Evolutionary conservation across 495 filamentous ascomycete genomes (phyloP), one percentile per base, ranked within the genome.

Genomic region (Elaphomyces granulatus): DNA sequence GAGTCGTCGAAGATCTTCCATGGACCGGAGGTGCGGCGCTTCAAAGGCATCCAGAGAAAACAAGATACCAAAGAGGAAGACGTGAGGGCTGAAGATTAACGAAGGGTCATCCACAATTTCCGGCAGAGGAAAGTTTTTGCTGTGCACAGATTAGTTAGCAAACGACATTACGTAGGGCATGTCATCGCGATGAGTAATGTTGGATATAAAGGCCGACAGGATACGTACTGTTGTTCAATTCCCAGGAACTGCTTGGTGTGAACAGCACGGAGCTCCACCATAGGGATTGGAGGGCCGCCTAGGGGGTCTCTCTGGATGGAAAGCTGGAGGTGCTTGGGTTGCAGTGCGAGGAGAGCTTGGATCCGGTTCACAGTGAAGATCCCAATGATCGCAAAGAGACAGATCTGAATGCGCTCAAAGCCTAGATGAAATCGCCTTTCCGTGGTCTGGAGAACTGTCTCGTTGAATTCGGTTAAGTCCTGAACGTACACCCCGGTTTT

Each of bases 341-440:
- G 42, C 20, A 56, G 45, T 26, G 33, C 43, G 21, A 42, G 41
- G 16, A 55, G 37, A 2, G 50, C 44, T 42, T 34, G 4, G 3
- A 52, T 30, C 0, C 47, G 47, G 21, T 51, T 51, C 16, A 53
- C 45, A 8, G 50, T 56, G 39, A 40, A 50, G 26, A 40, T 37
- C 32, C 36, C 41, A 1, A 54, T 15, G 15, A 54, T 45, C 12
- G 35, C 50, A 26, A 43, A 52, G 34, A 53, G 47, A 41, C 41
- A 50, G 1, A 41, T 36, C 28, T 53, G 34, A 16, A 55, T 55
- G 15, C 47, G 41, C 28, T 55, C 20, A 14, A 34, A 42, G 15
- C 52, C 40, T 26, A 55, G 35, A 48, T 52, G 32, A 15, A 55
- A 55, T 15, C 46, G 46, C 20, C 26, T 50, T 30, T 54, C 51